Percentiles rank a stretch among this genome's conserved stretches.
Evolutionary conservation across 768 basidiomycete species (phyloP).

Genomic region (Russula virescens): DNA sequence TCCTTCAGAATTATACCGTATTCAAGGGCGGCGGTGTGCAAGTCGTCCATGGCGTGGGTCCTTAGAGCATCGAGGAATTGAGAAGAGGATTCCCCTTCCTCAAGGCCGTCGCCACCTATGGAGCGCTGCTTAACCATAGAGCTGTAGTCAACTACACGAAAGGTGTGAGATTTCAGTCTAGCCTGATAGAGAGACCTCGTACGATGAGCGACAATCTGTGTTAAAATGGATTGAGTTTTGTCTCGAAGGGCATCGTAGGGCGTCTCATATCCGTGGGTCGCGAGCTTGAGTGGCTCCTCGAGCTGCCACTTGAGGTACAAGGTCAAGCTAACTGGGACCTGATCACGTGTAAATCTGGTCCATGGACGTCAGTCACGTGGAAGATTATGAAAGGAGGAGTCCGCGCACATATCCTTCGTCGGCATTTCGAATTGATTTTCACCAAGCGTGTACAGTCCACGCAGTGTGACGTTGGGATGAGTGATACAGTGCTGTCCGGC

Average conservation of each 20-base stretch:
- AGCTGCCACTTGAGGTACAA: slow-evolving; percentile 79
- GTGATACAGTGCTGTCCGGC: slow-evolving; percentile 85
- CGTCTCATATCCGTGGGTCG: slow-evolving; percentile 78
- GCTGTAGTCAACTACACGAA: slow-evolving; percentile 43
- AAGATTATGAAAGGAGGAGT: background rate
- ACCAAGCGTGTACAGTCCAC: slow-evolving; percentile 73
- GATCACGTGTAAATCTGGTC: slow-evolving; percentile 72
- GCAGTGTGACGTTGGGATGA: slow-evolving; percentile 75
- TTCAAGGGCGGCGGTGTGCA: slow-evolving; percentile 74
- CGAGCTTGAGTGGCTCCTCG: slow-evolving; percentile 52
- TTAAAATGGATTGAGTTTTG: slow-evolving; percentile 83
- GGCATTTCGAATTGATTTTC: slow-evolving; percentile 86
- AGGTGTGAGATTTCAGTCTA: slow-evolving; percentile 1
- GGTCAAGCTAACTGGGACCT: slow-evolving; percentile 78
- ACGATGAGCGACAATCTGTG: slow-evolving; percentile 79
- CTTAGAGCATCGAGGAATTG: slow-evolving; percentile 79
- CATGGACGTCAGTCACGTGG: background rate
- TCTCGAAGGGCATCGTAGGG: slow-evolving; percentile 74
- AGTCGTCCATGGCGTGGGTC: slow-evolving; percentile 81
- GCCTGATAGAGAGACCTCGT: slow-evolving; percentile 37
- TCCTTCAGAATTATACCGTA: slow-evolving; percentile 83
- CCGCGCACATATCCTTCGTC: slow-evolving; percentile 73
- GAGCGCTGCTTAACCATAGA: slow-evolving; percentile 76
- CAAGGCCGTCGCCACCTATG: slow-evolving; percentile 66
- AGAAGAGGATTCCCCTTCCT: slow-evolving; percentile 64